A percentile compares a stretch with the other conserved stretches of the same genome.
These are phyloP conservation scores for Cyberlindnera veronae DNA, from an alignment of 805 yeast genomes.

Conservation along the genomic window DNA sequence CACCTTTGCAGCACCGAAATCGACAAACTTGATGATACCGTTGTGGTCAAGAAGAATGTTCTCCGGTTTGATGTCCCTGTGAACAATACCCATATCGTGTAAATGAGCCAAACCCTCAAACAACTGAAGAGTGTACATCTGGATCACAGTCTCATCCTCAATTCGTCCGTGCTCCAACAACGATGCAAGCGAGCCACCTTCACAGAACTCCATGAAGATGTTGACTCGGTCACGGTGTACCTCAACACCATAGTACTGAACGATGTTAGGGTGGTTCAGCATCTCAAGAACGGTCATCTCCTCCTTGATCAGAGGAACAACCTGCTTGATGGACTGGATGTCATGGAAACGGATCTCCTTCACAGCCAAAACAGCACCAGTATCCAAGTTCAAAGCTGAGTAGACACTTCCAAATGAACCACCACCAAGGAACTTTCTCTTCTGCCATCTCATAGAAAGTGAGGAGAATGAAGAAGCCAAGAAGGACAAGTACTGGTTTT, in stretches of 20 bases:
- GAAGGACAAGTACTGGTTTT: conserved; percentile 80
- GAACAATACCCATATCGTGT: conserved; percentile 94
- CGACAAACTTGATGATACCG: conserved; percentile 93
- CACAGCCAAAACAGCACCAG: conserved; percentile 96
- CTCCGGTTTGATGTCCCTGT: conserved; percentile 95
- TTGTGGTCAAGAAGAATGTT: conserved; percentile 85
- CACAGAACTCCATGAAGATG: conserved; percentile 96
- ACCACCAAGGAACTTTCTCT: conserved; percentile 88
- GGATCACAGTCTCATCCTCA: conserved; percentile 91
- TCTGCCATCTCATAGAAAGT: conserved; percentile 95
- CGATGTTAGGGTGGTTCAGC: conserved; percentile 94
- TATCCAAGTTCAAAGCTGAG: conserved; percentile 87
- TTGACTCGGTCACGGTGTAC: conserved; percentile 94
- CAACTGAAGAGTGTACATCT: conserved; percentile 86
- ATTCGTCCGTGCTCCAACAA: conserved; percentile 87
- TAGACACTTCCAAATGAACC: conserved; percentile 95
- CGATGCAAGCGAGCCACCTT: conserved; percentile 88
- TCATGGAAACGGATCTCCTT: conserved; percentile 92
- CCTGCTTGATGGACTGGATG: conserved; percentile 74
- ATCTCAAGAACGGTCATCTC: conserved; percentile 96
- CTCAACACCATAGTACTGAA: conserved; percentile 95
- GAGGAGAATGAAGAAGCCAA: conserved; percentile 87
- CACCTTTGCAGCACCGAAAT: conserved; percentile 96
- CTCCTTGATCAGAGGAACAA: conserved; percentile 86
- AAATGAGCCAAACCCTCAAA: conserved; percentile 92